Conservation (phyloP, 2,329 filamentous ascomycete species). For the Reticulascus tulasneorum region DNA sequence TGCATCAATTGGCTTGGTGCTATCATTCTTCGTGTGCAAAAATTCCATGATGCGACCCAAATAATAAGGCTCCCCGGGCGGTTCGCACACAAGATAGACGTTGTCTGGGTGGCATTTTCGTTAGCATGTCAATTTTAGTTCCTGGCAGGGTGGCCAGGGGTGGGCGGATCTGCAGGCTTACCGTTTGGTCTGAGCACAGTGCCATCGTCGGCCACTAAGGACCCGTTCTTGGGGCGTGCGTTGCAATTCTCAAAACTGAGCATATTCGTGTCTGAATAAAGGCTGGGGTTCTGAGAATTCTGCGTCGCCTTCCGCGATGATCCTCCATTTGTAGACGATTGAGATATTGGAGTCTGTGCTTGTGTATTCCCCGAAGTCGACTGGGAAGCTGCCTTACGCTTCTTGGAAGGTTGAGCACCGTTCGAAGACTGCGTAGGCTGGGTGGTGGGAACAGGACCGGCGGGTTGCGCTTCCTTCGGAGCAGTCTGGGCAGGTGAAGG, state of each 20-base stretch:
- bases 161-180: constrained; percentile 43
- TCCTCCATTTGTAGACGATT: constrained; percentile 23
- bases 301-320: constrained; percentile 35
- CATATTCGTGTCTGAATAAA: constrained; percentile 72
- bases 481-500: constrained; percentile 27
- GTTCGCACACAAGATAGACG: constrained; percentile 95
- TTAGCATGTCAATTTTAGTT: constrained; percentile 16
- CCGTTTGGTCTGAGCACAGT: constrained; percentile 80
- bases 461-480: constrained; percentile 30
- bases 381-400: constrained; percentile 69
- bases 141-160: constrained; percentile 3
- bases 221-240: constrained; percentile 67
- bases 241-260: constrained; percentile 76
- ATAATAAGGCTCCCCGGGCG: constrained; percentile 96
- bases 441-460: constrained; percentile 16
- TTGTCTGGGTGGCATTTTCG: constrained; percentile 52
- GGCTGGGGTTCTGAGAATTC: constrained; percentile 17
- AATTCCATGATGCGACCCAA: constrained; percentile 98
- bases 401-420: constrained; percentile 59
- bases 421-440: constrained; percentile 47
- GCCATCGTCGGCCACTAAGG: constrained; percentile 86
- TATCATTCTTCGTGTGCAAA: constrained; percentile 74
- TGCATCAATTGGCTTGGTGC: constrained; percentile 71
- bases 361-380: constrained; percentile 9
- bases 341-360: constrained; percentile 15